Percentiles rank a stretch among this genome's conserved stretches.
Conservation (phyloP, 345 rosid species). For the Mallotus nudiflorus region DNA sequence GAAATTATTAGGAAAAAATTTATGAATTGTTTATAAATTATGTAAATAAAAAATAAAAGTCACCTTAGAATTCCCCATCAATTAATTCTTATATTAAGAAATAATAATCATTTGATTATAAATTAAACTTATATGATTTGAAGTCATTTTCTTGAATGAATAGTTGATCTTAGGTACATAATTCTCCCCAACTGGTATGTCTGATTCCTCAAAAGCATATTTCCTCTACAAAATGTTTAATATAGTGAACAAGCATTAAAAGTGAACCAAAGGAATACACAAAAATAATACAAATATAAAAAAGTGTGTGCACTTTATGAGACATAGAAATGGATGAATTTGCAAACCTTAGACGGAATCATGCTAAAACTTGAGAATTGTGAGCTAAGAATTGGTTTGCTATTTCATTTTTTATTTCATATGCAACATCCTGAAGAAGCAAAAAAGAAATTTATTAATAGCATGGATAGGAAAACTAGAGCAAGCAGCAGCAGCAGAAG, state of each 20-base stretch:
- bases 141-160: constrained; percentile 93
- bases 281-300: not conserved
- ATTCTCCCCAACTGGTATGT: constrained; percentile 78
- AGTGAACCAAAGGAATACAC: constrained; percentile 16
- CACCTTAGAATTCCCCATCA: no score
- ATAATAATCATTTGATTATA: no score
- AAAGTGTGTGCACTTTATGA: not conserved
- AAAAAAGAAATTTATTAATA: constrained; percentile 12
- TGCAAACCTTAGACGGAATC: constrained; percentile 80
- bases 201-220: constrained; percentile 80
- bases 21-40: no score
- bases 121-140: no score
- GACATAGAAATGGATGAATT: constrained; percentile 17
- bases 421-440: constrained; percentile 62
- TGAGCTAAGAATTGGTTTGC: constrained; percentile 60
- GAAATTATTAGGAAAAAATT: no score
- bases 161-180: constrained; percentile 84
- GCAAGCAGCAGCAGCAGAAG: not conserved
- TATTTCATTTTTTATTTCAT: constrained; percentile 71
- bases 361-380: constrained; percentile 78
- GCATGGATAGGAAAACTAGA: constrained; percentile 15
- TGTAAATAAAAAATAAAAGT: no score
- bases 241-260: constrained; percentile 21
- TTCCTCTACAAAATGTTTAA: constrained; percentile 55
- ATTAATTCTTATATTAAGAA: no score